Percentiles rank a stretch among this genome's conserved stretches.
phyloP scores from a whole-genome alignment of 1,284 basidiomycete genomes.

The Phylloporus gajari region DNA sequence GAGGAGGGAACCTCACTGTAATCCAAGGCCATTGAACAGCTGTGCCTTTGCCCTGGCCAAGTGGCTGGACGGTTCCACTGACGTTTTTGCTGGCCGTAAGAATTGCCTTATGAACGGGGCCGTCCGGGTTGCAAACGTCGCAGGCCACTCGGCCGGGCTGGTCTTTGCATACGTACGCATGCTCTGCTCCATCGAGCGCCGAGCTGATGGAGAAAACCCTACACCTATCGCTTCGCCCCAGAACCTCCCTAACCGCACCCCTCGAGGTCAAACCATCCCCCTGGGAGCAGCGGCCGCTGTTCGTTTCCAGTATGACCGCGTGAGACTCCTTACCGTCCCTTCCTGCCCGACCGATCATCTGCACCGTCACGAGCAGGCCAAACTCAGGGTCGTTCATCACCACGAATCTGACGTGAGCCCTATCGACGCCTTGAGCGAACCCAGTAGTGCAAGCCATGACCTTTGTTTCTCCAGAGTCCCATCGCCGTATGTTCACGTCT shows the following conservation, averaged over 20 bases:
- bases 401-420: neutral
- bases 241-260: neutral
- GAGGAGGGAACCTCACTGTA: no score
- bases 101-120: neutral
- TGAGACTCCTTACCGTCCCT: constrained; percentile 1
- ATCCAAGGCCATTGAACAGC: no score
- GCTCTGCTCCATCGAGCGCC: neutral
- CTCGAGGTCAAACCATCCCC: neutral
- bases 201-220: neutral
- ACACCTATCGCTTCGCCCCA: neutral
- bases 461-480: neutral
- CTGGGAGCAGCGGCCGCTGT: neutral
- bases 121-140: neutral
- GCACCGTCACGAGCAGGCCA: neutral
- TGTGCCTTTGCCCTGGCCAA: no score
- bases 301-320: neutral
- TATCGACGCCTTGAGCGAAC: neutral
- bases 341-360: constrained; percentile 5
- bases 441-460: constrained; percentile 8
- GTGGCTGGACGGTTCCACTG: neutral
- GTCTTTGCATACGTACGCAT: neutral
- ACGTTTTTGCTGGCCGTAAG: neutral
- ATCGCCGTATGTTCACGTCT: neutral
- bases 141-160: neutral
- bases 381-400: no score